A percentile compares a stretch with the other conserved stretches of the same genome.
phyloP scores from a whole-genome alignment of 2,329 filamentous ascomycete species.

The Elsinoe batatas region DNA sequence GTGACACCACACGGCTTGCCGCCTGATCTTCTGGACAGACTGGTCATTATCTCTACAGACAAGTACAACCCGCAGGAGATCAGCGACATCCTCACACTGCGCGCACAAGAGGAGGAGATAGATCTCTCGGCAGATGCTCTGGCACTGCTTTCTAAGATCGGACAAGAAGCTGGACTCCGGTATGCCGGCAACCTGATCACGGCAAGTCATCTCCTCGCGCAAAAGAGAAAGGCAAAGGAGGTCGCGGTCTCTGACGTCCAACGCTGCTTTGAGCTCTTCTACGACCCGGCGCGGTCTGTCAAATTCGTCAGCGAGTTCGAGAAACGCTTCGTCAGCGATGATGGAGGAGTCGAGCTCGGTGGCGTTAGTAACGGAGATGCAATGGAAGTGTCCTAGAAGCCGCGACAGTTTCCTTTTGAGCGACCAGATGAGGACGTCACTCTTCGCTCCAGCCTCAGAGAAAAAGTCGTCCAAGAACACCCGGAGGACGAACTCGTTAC shows the following conservation, averaged over 20 bases:
- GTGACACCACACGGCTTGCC: conserved; percentile 80
- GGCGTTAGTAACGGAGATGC: conserved; percentile 41
- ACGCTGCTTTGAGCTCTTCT: conserved; percentile 88
- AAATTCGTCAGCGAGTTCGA: conserved; percentile 86
- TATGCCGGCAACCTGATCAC: conserved; percentile 98
- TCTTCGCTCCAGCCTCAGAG: not conserved
- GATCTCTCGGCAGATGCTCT: conserved; percentile 84
- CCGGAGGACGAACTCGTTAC: not conserved
- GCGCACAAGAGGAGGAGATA: conserved; percentile 91
- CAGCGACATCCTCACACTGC: conserved; percentile 81
- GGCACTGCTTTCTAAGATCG: conserved; percentile 89
- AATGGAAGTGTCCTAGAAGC: conserved; percentile 52
- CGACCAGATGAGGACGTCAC: not conserved
- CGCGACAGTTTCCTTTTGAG: not conserved
- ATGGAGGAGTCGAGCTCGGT: conserved; percentile 64
- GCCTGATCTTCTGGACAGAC: conserved; percentile 88
- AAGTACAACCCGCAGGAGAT: conserved; percentile 76
- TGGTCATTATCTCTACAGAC: conserved; percentile 92
- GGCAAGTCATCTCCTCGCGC: conserved; percentile 76
- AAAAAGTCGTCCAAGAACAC: not conserved
- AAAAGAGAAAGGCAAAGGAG: conserved; percentile 76
- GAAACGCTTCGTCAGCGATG: conserved; percentile 83
- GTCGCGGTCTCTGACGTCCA: conserved; percentile 83
- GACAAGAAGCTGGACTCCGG: conserved; percentile 78
- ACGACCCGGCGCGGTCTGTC: conserved; percentile 77